Conservation (phyloP, 495 filamentous ascomycete genomes). For the Aspergillus homomorphus region DNA sequence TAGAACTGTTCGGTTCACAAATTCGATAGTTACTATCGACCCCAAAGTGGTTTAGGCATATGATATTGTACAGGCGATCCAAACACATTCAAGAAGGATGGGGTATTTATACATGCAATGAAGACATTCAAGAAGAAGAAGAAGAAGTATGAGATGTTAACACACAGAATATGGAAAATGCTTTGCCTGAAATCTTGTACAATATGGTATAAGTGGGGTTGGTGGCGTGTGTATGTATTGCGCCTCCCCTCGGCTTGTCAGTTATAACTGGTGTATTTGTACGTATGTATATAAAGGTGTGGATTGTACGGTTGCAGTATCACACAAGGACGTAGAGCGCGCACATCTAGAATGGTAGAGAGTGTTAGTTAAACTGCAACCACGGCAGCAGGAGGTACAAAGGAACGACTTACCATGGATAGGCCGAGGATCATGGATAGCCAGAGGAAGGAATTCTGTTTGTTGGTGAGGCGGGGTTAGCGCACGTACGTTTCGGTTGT, state of each 20-base stretch:
- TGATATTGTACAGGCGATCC: background rate
- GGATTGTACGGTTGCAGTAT: background rate
- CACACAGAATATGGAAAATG: background rate
- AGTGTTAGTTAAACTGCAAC: background rate
- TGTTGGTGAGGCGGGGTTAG: background rate
- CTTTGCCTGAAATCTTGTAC: background rate
- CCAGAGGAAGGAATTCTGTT: constrained; percentile 86
- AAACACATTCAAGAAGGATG: background rate
- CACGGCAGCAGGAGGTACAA: no score
- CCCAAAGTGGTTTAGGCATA: no score
- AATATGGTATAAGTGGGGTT: background rate
- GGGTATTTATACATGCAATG: background rate
- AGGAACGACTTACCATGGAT: constrained; percentile 62
- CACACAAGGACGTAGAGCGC: constrained; percentile 21
- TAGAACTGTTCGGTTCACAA: no score
- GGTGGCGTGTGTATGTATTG: background rate
- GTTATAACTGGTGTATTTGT: background rate
- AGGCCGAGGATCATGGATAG: constrained; percentile 90
- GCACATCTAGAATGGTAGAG: constrained; percentile 12
- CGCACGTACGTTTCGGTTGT: background rate
- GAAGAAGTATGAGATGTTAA: background rate
- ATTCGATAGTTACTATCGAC: no score
- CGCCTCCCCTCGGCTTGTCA: no score
- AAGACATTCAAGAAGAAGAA: background rate
- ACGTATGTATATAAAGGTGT: background rate